A percentile compares a stretch with the other conserved stretches of the same genome.
Conservation (phyloP, 2,329 filamentous ascomycete genomes). For the Aspergillus eucalypticola region DNA sequence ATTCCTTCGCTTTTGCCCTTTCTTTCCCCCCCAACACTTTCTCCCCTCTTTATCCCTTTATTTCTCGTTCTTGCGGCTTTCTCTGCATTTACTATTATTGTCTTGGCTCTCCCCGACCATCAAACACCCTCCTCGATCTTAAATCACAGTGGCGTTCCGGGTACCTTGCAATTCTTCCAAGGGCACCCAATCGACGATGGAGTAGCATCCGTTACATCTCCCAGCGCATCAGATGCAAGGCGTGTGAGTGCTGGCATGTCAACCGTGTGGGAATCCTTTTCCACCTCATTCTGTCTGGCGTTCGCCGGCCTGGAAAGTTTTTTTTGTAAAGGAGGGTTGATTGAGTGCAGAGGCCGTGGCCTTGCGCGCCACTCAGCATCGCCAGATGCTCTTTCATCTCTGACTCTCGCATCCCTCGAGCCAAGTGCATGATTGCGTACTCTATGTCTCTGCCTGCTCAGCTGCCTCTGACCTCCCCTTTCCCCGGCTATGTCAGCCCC, state of each 20-base stretch:
- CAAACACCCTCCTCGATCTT: background rate
- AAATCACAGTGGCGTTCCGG: background rate
- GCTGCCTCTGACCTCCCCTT: background rate
- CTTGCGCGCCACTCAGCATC: background rate
- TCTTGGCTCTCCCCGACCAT: background rate
- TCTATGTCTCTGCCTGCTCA: background rate
- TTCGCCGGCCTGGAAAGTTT: background rate
- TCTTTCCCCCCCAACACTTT: background rate
- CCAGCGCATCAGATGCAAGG: background rate
- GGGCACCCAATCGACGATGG: background rate
- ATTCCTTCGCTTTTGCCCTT: background rate
- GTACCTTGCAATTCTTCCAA: background rate
- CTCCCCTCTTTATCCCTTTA: background rate
- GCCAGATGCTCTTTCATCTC: background rate
- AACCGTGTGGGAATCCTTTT: background rate
- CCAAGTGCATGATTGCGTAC: conserved; percentile 8
- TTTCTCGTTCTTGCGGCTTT: background rate
- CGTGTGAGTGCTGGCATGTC: conserved; percentile 1
- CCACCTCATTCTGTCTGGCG: background rate
- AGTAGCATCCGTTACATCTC: background rate
- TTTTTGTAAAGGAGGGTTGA: background rate
- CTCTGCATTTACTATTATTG: background rate
- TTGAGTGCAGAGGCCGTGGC: background rate
- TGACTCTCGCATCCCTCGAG: background rate
- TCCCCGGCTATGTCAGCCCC: background rate